phyloP scores from a whole-genome alignment of 495 filamentous ascomycete genomes.

The Lophiotrema nucula region DNA sequence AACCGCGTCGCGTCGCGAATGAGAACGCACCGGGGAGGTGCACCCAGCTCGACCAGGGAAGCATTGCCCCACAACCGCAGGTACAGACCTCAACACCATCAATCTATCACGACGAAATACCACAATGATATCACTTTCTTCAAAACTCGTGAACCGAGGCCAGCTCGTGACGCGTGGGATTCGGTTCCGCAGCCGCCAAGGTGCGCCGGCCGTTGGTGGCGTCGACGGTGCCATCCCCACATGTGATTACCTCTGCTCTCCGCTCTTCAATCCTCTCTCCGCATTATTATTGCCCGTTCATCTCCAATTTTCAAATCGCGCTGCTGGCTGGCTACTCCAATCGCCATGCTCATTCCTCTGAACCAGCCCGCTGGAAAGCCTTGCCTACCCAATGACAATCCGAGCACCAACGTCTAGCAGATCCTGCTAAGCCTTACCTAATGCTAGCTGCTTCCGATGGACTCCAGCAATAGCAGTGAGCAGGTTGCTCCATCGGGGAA shows the following conservation, averaged over 20 bases:
- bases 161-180: conserved; percentile 12
- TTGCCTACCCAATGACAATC: conserved; percentile 5
- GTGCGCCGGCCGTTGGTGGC: conserved; percentile 24
- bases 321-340: not conserved
- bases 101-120: conserved; percentile 2
- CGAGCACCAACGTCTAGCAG: not conserved
- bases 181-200: conserved; percentile 18
- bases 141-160: not conserved
- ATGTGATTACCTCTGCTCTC: conserved; percentile 2
- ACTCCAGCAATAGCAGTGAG: conserved; percentile 9
- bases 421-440: not conserved
- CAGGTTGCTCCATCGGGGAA: conserved; percentile 15
- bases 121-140: conserved; percentile 17
- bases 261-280: conserved; percentile 12
- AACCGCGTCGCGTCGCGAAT: not conserved
- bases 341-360: not conserved
- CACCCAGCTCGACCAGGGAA: too few species aligned
- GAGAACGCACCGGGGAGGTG: too few species aligned
- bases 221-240: not conserved
- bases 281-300: not conserved
- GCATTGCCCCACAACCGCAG: conserved; percentile 7
- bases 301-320: conserved; percentile 6
- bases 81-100: conserved; percentile 22
- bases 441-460: conserved; percentile 2
- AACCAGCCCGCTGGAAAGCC: not conserved